These are phyloP conservation scores for Polysphondylium violaceum DNA, from an alignment of 78 protist species.

Conservation along the genomic window DNA sequence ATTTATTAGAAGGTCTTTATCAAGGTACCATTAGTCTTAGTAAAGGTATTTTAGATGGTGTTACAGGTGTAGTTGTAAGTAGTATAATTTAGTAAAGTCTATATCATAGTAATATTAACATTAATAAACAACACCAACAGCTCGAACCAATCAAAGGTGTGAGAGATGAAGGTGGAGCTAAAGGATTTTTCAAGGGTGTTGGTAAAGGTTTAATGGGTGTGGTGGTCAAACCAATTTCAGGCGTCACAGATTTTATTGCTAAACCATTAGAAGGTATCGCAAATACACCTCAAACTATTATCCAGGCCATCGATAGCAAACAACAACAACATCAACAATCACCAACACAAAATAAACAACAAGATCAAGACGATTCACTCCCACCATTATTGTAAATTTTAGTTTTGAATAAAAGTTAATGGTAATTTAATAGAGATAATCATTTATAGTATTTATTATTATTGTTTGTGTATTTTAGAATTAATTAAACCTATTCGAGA, in stretches of 20 bases:
- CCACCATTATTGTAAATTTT: too few species aligned
- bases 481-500: too few species aligned
- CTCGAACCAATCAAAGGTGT: conserved; percentile 63
- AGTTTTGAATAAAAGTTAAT: too few species aligned
- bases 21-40: conserved; percentile 68
- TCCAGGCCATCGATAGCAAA: conserved; percentile 30
- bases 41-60: conserved; percentile 49
- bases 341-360: too few species aligned
- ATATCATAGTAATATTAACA: too few species aligned
- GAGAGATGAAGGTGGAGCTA: conserved; percentile 47
- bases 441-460: too few species aligned
- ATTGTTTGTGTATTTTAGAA: too few species aligned
- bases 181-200: conserved; percentile 83
- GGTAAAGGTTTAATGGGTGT: conserved; percentile 91
- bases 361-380: too few species aligned
- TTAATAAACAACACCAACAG: background rate
- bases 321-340: too few species aligned
- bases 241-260: conserved; percentile 73
- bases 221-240: conserved; percentile 89
- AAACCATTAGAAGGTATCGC: conserved; percentile 79
- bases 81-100: too few species aligned
- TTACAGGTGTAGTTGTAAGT: conserved; percentile 39
- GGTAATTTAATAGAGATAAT: too few species aligned
- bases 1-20: conserved; percentile 53
- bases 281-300: conserved; percentile 44